Percentiles rank a stretch among this genome's conserved stretches.
These are phyloP conservation scores for Alternaria hordeiaustralica DNA, from an alignment of 2,329 filamentous ascomycete genomes.

Conservation along the genomic window DNA sequence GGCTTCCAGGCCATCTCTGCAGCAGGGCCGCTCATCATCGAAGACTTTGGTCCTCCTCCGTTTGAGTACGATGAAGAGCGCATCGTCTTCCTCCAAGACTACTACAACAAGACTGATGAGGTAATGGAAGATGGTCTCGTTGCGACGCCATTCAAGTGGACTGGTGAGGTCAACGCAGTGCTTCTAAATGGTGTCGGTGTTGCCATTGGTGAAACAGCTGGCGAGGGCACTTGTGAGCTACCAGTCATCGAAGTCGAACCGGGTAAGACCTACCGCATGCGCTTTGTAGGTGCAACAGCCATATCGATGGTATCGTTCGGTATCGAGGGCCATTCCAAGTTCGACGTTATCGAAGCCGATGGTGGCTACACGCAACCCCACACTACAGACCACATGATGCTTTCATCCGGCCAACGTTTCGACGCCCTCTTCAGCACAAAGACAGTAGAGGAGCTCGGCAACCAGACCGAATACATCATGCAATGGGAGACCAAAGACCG, in stretches of 20 bases:
- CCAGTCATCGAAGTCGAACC: slow-evolving; percentile 66
- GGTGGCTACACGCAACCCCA: slow-evolving; percentile 59
- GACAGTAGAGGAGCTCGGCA: slow-evolving; percentile 52
- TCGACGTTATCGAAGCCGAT: slow-evolving; percentile 68
- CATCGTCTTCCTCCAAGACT: slow-evolving; percentile 63
- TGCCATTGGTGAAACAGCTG: slow-evolving; percentile 46
- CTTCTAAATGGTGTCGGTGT: slow-evolving; percentile 65
- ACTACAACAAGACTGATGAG: slow-evolving; percentile 62
- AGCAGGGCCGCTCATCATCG: slow-evolving; percentile 65
- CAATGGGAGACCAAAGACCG: slow-evolving; percentile 61
- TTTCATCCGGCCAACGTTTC: slow-evolving; percentile 67
- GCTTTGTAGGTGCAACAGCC: slow-evolving; percentile 65
- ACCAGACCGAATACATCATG: slow-evolving; percentile 52
- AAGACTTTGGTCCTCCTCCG: slow-evolving; percentile 55
- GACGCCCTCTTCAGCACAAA: slow-evolving; percentile 64
- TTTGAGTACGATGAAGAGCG: slow-evolving; percentile 69
- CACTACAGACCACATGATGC: slow-evolving; percentile 58
- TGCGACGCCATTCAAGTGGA: slow-evolving; percentile 61
- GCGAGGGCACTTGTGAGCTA: slow-evolving; percentile 51
- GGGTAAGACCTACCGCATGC: slow-evolving; percentile 66
- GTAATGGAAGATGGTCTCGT: slow-evolving; percentile 59
- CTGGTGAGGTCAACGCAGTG: slow-evolving; percentile 64
- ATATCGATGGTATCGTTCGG: slow-evolving; percentile 62
- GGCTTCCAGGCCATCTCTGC: slow-evolving; percentile 67
- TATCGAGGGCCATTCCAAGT: slow-evolving; percentile 62